Conservation (phyloP, 257 asterid species). For the Paulownia fortunei region DNA sequence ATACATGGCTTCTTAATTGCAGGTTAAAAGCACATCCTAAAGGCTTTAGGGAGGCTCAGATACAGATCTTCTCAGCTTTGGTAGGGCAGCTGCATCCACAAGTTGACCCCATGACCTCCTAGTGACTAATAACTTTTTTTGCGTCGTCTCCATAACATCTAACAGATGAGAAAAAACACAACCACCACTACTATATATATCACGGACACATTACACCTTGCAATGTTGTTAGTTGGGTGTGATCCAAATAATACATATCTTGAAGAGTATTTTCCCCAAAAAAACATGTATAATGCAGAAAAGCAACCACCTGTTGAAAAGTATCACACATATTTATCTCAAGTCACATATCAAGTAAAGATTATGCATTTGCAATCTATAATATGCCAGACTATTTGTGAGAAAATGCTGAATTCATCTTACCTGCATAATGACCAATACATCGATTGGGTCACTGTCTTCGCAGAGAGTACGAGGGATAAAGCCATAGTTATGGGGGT, state of each 20-base stretch:
- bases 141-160: no score
- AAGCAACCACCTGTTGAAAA: neutral
- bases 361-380: neutral
- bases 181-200: no score
- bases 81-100: neutral
- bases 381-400: slow-evolving; percentile 9
- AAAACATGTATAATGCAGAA: neutral
- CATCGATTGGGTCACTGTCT: slow-evolving; percentile 94
- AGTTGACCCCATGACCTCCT: no score
- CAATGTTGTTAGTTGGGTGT: neutral
- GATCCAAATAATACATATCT: neutral
- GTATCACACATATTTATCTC: neutral
- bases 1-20: no score
- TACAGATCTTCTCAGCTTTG: neutral
- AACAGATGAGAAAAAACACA: no score
- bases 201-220: no score
- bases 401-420: slow-evolving; percentile 2
- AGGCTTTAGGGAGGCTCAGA: neutral
- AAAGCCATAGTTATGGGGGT: slow-evolving; percentile 99
- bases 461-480: slow-evolving; percentile 96
- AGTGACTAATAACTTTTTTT: no score
- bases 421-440: slow-evolving; percentile 99
- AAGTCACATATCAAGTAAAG: neutral
- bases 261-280: neutral
- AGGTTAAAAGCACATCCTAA: no score